These are phyloP conservation scores for Chaetomiaceae sp. DNA, from an alignment of 2,329 filamentous ascomycete genomes.

Conservation along the genomic window DNA sequence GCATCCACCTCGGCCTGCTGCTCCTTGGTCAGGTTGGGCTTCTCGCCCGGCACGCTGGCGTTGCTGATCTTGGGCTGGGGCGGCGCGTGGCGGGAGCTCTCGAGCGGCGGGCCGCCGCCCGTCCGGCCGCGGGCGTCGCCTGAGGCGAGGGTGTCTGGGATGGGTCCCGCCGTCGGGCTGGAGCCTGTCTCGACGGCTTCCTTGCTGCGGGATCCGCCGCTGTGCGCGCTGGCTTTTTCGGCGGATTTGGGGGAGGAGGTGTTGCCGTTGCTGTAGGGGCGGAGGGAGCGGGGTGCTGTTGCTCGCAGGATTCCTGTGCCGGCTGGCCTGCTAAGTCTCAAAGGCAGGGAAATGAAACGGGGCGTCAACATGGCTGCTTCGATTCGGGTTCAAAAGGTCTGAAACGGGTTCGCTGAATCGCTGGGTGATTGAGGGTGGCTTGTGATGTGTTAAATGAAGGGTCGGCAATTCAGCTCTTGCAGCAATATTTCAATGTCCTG, in stretches of 20 bases:
- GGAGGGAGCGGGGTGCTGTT: not conserved
- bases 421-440: too few species aligned
- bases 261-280: constrained; percentile 8
- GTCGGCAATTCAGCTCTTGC: too few species aligned
- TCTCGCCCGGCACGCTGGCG: constrained; percentile 38
- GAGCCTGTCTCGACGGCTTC: constrained; percentile 30
- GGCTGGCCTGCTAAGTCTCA: too few species aligned
- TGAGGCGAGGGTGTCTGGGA: constrained; percentile 31
- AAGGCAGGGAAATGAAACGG: too few species aligned
- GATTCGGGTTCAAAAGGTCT: too few species aligned
- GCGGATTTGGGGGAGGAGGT: constrained; percentile 26
- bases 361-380: too few species aligned
- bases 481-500: too few species aligned
- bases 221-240: constrained; percentile 27
- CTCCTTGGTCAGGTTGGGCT: constrained; percentile 40
- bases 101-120: constrained; percentile 37
- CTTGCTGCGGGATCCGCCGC: constrained; percentile 36
- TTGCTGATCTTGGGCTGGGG: constrained; percentile 51
- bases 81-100: constrained; percentile 33
- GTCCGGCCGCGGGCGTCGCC: constrained; percentile 35
- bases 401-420: too few species aligned
- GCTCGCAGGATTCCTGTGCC: constrained; percentile 8
- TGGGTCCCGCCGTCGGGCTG: constrained; percentile 20
- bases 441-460: too few species aligned
- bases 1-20: constrained; percentile 53